phyloP scores from a whole-genome alignment of 352 stramenopile genomes.

The Albugo laibachii region DNA sequence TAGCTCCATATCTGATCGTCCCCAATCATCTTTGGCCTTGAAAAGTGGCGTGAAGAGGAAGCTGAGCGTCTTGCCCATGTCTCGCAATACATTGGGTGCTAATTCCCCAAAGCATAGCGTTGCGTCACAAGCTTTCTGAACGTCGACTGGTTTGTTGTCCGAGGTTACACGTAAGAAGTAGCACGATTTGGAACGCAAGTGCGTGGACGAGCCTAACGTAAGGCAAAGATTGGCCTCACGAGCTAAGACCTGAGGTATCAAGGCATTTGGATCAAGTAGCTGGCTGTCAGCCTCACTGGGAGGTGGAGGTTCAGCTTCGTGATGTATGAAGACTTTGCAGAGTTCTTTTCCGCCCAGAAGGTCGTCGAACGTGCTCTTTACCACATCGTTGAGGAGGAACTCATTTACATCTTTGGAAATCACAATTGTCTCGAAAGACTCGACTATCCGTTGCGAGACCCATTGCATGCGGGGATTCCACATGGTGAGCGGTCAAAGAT shows the following conservation, averaged over 20 bases:
- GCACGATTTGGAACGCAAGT: conserved; percentile 61
- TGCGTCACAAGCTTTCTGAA: conserved; percentile 55
- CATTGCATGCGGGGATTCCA: conserved; percentile 65
- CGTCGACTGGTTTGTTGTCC: conserved; percentile 54
- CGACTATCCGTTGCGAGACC: conserved; percentile 47
- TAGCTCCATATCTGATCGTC: conserved; percentile 32
- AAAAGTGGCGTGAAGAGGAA: conserved; percentile 7
- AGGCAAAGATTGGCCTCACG: conserved; percentile 34
- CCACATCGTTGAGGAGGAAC: conserved; percentile 25
- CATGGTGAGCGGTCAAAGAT: conserved; percentile 14
- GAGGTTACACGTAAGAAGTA: conserved; percentile 59
- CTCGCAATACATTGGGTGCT: conserved; percentile 57
- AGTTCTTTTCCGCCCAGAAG: conserved; percentile 44
- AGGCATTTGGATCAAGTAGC: neutral
- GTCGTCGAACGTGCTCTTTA: conserved; percentile 59
- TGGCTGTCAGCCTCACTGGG: conserved; percentile 11
- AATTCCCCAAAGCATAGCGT: conserved; percentile 71
- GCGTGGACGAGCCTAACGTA: conserved; percentile 40
- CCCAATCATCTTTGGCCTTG: conserved; percentile 30
- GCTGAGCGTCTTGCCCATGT: conserved; percentile 63
- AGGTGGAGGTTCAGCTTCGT: conserved; percentile 1
- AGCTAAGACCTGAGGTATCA: neutral
- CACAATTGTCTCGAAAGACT: conserved; percentile 59
- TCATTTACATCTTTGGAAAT: conserved; percentile 28
- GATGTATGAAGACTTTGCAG: conserved; percentile 61